Evolutionary conservation across 495 filamentous ascomycete species (phyloP).

Genomic region (Penicillium ochrochloron): DNA sequence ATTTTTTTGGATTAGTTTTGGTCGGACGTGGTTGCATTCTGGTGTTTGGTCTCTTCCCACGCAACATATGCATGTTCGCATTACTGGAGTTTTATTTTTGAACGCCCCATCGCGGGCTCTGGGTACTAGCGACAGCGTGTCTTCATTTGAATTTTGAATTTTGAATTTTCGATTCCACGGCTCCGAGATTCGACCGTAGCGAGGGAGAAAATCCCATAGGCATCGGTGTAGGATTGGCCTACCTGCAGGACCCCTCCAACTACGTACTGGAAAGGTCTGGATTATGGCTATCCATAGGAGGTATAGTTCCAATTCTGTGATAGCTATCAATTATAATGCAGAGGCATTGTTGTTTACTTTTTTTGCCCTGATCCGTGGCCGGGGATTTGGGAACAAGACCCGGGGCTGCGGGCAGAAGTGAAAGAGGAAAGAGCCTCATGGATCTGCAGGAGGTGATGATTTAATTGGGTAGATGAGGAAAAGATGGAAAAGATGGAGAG

Average conservation of each 20-base stretch:
- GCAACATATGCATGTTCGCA: conserved; percentile 27
- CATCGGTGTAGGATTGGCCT: not conserved
- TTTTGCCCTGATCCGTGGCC: not conserved
- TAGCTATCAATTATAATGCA: not conserved
- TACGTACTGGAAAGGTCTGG: not conserved
- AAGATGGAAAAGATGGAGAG: not conserved
- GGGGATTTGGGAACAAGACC: not conserved
- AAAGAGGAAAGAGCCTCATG: conserved; percentile 1
- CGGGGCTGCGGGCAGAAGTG: not conserved
- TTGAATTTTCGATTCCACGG: not conserved
- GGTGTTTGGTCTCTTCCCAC: conserved; percentile 20
- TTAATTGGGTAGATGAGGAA: not conserved
- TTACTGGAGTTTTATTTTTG: conserved; percentile 31
- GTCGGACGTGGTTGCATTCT: conserved; percentile 16
- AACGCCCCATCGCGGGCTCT: conserved; percentile 1
- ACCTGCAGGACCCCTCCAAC: not conserved
- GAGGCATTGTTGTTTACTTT: not conserved
- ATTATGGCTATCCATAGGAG: not conserved
- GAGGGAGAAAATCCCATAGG: not conserved
- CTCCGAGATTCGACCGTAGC: not conserved
- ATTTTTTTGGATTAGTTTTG: not conserved
- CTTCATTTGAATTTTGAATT: conserved; percentile 12
- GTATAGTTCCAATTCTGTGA: not conserved
- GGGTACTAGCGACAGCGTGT: conserved; percentile 19
- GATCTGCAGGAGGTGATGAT: not conserved